Conservation (phyloP, 2,329 filamentous ascomycete species). For the Colletotrichum filicis region DNA sequence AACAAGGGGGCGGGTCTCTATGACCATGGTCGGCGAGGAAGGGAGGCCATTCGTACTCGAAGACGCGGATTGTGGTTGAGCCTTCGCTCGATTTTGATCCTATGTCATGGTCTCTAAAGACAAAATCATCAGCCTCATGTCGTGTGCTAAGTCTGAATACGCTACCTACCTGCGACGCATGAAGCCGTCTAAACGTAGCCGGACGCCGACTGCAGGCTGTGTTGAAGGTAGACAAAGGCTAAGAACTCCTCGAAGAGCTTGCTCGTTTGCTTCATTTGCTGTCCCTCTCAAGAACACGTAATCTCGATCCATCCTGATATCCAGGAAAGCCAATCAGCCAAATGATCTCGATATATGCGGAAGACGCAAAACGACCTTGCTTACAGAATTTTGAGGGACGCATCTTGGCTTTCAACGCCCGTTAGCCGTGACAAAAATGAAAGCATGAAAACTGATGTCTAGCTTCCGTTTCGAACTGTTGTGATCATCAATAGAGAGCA, state of each 20-base stretch:
- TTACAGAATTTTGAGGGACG: slow-evolving; percentile 8
- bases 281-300: slow-evolving; percentile 6
- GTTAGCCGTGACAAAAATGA: slow-evolving; percentile 1
- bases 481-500: neutral
- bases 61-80: neutral
- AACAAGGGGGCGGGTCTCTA: no score
- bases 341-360: neutral
- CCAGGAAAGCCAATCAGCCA: neutral
- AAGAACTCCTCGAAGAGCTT: neutral
- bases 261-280: neutral
- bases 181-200: slow-evolving; percentile 6
- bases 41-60: slow-evolving; percentile 14
- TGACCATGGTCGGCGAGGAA: slow-evolving; percentile 5
- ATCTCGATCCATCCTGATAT: neutral
- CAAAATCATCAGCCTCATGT: neutral
- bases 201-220: neutral
- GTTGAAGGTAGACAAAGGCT: neutral
- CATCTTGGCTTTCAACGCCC: neutral
- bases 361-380: neutral
- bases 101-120: neutral
- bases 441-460: neutral
- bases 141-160: neutral
- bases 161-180: neutral
- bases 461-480: neutral
- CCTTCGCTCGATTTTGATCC: neutral